Evolutionary conservation across 2,329 filamentous ascomycete species (phyloP), one percentile per base, ranked within the genome.

Genomic region (Diaporthe amygdali): DNA sequence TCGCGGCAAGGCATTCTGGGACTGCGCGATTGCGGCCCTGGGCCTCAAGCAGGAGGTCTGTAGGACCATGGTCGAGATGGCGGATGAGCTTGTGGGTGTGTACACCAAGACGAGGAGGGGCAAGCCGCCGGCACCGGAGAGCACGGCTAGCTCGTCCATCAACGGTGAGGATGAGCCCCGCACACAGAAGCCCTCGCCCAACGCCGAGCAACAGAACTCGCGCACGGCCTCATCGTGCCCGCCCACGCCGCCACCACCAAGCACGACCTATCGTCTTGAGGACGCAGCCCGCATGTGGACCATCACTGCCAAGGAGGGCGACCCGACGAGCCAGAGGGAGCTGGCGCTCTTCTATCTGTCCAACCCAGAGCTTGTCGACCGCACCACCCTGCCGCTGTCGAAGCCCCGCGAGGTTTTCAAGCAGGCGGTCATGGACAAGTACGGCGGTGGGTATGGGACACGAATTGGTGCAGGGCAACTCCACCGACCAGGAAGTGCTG

Each of bases 271-370:
- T 81, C 90, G 88, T 70, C 90, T 96, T 78, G 87, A 90, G 52
- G 94, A 98, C 79, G 96, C 95, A 0, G 95, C 93, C 3, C 90
- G 89, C 75, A 96, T 98, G 91, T 94, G 94, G 87, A 93, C 94
- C 73, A 96, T 98, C 78, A 96, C 95, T 1, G 96, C 96, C 20
- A 96, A 95, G 79, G 96, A 99, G 82, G 95, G 96, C 47, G 91
- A 95, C 72, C 88, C 95, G 0, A 93, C 94, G 15, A 95, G 96
- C 6, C 95, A 98, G 83, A 91, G 96, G 64, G 96, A 99, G 82
- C 88, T 99, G 20, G 96, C 94, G 2, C 93, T 97, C 73, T 93
- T 98, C 77, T 98, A 98, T 80, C 89, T 99, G 47, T 96, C 94
- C 0, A 93, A 97, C 76, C 95, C 96, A 0, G 94, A 97, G 79